Percentiles rank a stretch among this genome's conserved stretches.
Conservation (phyloP, 2,329 filamentous ascomycete species). For the Xylariaceae sp. region DNA sequence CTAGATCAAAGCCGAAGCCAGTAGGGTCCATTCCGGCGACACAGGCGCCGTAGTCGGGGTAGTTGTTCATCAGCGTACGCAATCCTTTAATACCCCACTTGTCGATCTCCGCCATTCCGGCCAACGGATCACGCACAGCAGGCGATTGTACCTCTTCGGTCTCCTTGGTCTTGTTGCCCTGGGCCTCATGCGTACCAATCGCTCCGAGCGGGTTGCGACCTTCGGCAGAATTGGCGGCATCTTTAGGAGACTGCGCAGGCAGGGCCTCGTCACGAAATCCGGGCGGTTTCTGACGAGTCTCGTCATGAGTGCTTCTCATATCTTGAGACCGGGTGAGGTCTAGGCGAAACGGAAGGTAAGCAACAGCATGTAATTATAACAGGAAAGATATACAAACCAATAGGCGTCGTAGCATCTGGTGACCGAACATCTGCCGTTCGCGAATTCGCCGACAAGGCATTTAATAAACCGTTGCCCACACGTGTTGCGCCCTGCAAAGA, state of each 20-base stretch:
- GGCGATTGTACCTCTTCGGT: slow-evolving; percentile 37
- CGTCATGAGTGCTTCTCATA: slow-evolving; percentile 40
- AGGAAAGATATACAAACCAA: slow-evolving; percentile 30
- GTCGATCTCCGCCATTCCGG: slow-evolving; percentile 57
- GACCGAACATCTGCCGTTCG: slow-evolving; percentile 47
- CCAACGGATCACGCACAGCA: slow-evolving; percentile 52
- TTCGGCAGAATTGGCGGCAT: slow-evolving; percentile 34
- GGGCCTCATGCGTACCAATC: slow-evolving; percentile 41
- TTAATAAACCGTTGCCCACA: slow-evolving; percentile 56
- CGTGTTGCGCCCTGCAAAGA: slow-evolving; percentile 39
- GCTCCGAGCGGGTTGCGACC: slow-evolving; percentile 41
- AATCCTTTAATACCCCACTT: slow-evolving; percentile 62
- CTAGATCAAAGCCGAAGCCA: slow-evolving; percentile 53
- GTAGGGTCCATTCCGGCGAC: slow-evolving; percentile 55
- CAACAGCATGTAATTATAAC: not conserved
- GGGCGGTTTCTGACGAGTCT: slow-evolving; percentile 41
- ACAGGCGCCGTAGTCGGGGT: slow-evolving; percentile 57
- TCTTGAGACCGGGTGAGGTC: slow-evolving; percentile 42
- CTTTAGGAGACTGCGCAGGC: slow-evolving; percentile 33
- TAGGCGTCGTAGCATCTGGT: slow-evolving; percentile 39
- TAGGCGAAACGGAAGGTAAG: slow-evolving; percentile 25
- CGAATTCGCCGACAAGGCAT: slow-evolving; percentile 57
- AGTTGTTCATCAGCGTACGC: slow-evolving; percentile 58
- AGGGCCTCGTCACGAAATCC: slow-evolving; percentile 42
- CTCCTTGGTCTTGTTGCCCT: slow-evolving; percentile 39